These are phyloP conservation scores for Astrothelium subdiscretum DNA, from an alignment of 495 filamentous ascomycete species.

Conservation along the genomic window DNA sequence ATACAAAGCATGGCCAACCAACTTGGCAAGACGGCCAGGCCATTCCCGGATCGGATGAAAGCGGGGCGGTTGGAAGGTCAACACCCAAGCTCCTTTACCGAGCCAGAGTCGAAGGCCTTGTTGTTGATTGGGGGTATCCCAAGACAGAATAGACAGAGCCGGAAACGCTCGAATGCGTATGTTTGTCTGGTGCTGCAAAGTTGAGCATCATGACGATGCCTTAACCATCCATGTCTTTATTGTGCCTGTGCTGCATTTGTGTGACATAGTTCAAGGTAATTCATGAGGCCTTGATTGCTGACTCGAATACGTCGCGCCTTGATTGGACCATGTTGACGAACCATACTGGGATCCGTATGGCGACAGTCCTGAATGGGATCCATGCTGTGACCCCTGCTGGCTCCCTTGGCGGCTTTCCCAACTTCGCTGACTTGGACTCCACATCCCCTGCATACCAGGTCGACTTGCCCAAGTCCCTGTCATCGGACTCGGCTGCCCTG, in stretches of 20 bases:
- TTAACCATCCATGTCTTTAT: neutral
- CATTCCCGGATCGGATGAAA: too few relatives aligned
- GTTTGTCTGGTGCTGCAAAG: too few relatives aligned
- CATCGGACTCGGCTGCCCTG: neutral
- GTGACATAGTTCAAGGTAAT: neutral
- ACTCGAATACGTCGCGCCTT: neutral
- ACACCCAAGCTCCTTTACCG: too few relatives aligned
- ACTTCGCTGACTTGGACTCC: neutral
- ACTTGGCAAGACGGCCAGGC: too few relatives aligned
- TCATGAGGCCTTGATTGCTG: neutral
- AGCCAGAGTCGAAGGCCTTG: too few relatives aligned
- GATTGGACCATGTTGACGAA: neutral
- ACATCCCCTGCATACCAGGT: neutral
- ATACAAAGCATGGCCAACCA: too few relatives aligned
- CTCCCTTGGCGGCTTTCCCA: neutral
- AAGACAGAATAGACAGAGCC: too few relatives aligned
- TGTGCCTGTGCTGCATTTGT: neutral
- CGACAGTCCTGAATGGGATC: neutral
- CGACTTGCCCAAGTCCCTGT: neutral
- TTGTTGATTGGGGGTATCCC: too few relatives aligned
- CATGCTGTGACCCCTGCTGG: neutral
- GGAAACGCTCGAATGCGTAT: too few relatives aligned
- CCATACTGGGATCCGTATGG: neutral
- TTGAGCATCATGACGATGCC: neutral
- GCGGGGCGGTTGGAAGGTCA: too few relatives aligned